Evolutionary conservation across 352 stramenopile genomes (phyloP).

Genomic region (Pythium monospermum): DNA sequence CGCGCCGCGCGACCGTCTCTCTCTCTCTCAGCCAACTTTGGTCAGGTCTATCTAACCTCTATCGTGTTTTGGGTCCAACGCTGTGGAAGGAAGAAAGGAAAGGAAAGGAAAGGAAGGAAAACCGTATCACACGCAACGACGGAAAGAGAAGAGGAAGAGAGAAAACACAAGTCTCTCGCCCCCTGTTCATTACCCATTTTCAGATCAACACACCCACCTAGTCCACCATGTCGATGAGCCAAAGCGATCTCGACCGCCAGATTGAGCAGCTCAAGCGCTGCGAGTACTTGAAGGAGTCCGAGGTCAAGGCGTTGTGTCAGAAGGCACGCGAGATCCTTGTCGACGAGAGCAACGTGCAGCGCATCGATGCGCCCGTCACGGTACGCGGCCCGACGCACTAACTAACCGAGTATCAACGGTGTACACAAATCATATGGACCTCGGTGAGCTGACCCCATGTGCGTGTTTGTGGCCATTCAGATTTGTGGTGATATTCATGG

Average conservation of each 20-base stretch:
- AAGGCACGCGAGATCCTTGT: slow-evolving; percentile 98
- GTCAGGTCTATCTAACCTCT: not conserved
- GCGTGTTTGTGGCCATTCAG: slow-evolving; percentile 33
- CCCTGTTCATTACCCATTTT: not conserved
- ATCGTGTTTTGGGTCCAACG: too few relatives aligned
- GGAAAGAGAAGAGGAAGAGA: not conserved
- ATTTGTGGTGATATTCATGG: slow-evolving; percentile 99
- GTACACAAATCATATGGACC: not conserved
- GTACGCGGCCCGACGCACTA: too few relatives aligned
- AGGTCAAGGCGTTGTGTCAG: slow-evolving; percentile 98
- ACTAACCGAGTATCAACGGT: not conserved
- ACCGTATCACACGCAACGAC: not conserved
- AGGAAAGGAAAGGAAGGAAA: too few relatives aligned
- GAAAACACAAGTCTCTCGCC: not conserved
- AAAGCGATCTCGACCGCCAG: slow-evolving; percentile 83
- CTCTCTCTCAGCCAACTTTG: not conserved
- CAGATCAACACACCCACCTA: not conserved
- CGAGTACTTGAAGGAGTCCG: slow-evolving; percentile 97
- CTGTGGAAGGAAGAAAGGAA: too few relatives aligned
- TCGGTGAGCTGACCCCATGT: slow-evolving; percentile 8
- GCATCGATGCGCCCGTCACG: slow-evolving; percentile 97
- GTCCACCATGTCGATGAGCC: slow-evolving; percentile 61
- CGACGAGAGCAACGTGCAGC: slow-evolving; percentile 99
- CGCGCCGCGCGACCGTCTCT: slow-evolving; percentile 10
- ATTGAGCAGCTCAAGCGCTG: slow-evolving; percentile 93